Conservation (phyloP, 345 rosid genomes). For the Chamaenerion angustifolium region DNA sequence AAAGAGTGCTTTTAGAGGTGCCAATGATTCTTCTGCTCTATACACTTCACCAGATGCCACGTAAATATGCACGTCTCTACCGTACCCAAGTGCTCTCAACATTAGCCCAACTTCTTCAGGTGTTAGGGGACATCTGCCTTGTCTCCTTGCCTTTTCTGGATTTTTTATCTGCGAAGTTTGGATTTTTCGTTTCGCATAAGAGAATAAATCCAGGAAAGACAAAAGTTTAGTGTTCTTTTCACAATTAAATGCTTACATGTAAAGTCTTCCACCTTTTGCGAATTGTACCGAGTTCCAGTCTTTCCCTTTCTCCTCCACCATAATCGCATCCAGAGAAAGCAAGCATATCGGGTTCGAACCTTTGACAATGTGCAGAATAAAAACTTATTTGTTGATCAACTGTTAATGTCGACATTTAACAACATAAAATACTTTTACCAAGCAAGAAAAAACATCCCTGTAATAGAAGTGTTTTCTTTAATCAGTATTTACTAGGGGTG, state of each 20-base stretch:
- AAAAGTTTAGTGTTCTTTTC: neutral
- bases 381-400: constrained; percentile 10
- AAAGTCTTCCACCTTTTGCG: constrained; percentile 95
- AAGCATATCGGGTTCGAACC: constrained; percentile 99
- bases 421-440: no score
- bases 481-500: no score
- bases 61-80: constrained; percentile 75
- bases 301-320: constrained; percentile 94
- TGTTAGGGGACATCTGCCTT: constrained; percentile 95
- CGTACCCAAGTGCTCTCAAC: constrained; percentile 92
- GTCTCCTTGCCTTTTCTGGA: constrained; percentile 90
- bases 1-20: constrained; percentile 73
- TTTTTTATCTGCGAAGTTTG: constrained; percentile 34
- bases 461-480: no score
- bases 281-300: constrained; percentile 62
- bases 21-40: constrained; percentile 70
- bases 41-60: constrained; percentile 98
- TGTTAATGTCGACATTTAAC: no score
- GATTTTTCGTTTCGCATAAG: constrained; percentile 5
- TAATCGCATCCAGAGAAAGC: constrained; percentile 99
- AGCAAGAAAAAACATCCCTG: no score
- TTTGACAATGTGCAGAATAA: constrained; percentile 22
- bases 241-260: constrained; percentile 48
- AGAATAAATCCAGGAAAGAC: no score
- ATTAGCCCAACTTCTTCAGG: constrained; percentile 95